Conservation (phyloP, 2,329 filamentous ascomycete genomes). For the Nothophaeocryptopus gaeumannii region DNA sequence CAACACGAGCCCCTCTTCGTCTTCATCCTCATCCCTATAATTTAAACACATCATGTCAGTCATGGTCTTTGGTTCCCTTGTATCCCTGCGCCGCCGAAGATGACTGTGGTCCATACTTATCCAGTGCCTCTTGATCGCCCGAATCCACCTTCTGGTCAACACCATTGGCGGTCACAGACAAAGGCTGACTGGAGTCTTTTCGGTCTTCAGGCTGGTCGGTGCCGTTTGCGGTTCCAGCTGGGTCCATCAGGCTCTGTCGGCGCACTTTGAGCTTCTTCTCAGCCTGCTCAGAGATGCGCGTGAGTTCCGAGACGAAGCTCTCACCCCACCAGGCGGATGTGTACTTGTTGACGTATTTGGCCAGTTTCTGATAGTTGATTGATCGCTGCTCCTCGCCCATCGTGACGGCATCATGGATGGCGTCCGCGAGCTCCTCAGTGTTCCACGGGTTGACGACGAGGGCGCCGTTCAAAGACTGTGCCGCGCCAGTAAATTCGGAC, state of each 20-base stretch:
- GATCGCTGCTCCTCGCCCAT: conserved; percentile 88
- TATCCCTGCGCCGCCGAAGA: neutral
- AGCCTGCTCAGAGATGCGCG: conserved; percentile 53
- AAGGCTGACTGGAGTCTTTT: conserved; percentile 18
- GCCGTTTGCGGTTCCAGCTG: conserved; percentile 9
- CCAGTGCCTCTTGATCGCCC: conserved; percentile 15
- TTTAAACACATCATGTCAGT: conserved; percentile 19
- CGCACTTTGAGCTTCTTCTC: conserved; percentile 49
- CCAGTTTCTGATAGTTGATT: conserved; percentile 84
- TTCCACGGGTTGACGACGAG: conserved; percentile 99
- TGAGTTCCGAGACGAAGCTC: conserved; percentile 84
- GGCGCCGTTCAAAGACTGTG: conserved; percentile 88
- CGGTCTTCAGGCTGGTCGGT: conserved; percentile 10
- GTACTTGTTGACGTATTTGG: conserved; percentile 95
- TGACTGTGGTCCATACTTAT: conserved; percentile 21
- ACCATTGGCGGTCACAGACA: conserved; percentile 16
- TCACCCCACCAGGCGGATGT: conserved; percentile 95
- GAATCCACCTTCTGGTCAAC: conserved; percentile 16
- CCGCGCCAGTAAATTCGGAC: conserved; percentile 93
- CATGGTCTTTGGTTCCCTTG: conserved; percentile 2
- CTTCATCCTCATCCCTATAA: conserved; percentile 22
- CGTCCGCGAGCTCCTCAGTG: conserved; percentile 88
- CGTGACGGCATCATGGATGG: conserved; percentile 93
- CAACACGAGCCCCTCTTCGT: conserved; percentile 23
- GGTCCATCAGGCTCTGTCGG: conserved; percentile 21